These are phyloP conservation scores for Fragosphaeria purpurea DNA, from an alignment of 2,329 filamentous ascomycete genomes.

Conservation along the genomic window DNA sequence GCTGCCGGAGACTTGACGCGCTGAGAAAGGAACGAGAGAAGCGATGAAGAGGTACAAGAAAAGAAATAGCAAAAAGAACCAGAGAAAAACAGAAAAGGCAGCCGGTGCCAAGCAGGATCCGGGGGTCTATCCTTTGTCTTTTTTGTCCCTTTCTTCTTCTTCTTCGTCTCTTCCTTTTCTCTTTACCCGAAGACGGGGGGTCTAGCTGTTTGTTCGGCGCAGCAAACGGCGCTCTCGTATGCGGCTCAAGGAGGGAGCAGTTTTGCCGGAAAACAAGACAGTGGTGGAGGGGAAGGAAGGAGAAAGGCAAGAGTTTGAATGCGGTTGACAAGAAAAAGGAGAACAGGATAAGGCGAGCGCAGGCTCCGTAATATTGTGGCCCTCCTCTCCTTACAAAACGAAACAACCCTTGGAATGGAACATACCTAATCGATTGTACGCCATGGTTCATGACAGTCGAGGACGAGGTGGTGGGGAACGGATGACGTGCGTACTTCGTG, in stretches of 20 bases:
- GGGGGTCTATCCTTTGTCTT: neutral
- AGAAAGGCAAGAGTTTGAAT: neutral
- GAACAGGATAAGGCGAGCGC: neutral
- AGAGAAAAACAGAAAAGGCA: neutral
- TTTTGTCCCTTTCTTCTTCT: neutral
- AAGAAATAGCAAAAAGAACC: neutral
- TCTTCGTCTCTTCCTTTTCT: neutral
- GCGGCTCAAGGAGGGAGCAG: neutral
- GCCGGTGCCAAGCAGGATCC: conserved; percentile 2
- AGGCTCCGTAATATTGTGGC: neutral
- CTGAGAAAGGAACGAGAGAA: neutral
- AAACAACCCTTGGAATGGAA: conserved; percentile 15
- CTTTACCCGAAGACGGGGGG: conserved; percentile 1
- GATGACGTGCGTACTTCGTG: no score
- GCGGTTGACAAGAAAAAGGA: neutral
- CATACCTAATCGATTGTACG: conserved; percentile 66
- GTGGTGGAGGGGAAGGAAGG: neutral
- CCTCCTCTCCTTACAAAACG: neutral
- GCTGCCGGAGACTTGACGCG: no score
- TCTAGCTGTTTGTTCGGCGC: conserved; percentile 1
- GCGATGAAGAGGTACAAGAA: neutral
- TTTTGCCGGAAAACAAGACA: neutral
- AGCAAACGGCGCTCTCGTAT: neutral
- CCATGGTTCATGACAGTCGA: conserved; percentile 37
- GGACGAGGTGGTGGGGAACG: neutral